phyloP scores from a whole-genome alignment of 75 land plant species.

The Pinus taeda region DNA sequence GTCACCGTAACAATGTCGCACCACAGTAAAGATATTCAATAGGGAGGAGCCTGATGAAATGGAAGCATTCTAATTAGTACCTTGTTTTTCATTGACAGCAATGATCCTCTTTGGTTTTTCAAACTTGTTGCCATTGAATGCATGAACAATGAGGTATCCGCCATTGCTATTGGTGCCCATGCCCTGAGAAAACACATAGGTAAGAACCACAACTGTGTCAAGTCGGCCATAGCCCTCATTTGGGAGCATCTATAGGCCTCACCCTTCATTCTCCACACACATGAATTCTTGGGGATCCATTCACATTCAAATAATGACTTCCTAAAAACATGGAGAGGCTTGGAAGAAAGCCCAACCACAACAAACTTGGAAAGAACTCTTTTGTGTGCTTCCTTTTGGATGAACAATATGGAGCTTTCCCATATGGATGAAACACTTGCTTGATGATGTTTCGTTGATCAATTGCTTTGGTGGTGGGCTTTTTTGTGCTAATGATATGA shows the following conservation, averaged over 20 bases:
- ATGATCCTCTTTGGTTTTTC: slow-evolving; percentile 23
- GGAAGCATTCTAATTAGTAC: slow-evolving; percentile 21
- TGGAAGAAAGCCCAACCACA: slow-evolving; percentile 42
- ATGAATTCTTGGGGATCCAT: slow-evolving; percentile 38
- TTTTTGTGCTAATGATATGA: no score
- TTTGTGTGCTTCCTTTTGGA: slow-evolving; percentile 62
- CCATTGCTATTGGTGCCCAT: slow-evolving; percentile 53
- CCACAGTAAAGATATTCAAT: slow-evolving; percentile 86
- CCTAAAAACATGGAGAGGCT: no score
- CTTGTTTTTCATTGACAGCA: slow-evolving; percentile 47
- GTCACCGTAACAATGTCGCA: slow-evolving; percentile 73
- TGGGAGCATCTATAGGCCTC: slow-evolving; percentile 61
- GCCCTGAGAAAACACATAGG: neutral
- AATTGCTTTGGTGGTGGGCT: no score
- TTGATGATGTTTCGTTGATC: no score
- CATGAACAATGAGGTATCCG: slow-evolving; percentile 14
- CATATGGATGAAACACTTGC: no score
- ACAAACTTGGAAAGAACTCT: slow-evolving; percentile 69
- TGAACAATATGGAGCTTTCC: no score
- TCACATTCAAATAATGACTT: no score
- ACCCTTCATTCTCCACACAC: slow-evolving; percentile 6
- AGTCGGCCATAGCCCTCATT: slow-evolving; percentile 17
- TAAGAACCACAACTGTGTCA: no score
- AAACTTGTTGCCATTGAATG: no score
- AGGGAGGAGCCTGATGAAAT: slow-evolving; percentile 20